A percentile compares a stretch with the other conserved stretches of the same genome.
phyloP scores from a whole-genome alignment of 2,329 filamentous ascomycete genomes.

The Aspergillus novoparasiticus region DNA sequence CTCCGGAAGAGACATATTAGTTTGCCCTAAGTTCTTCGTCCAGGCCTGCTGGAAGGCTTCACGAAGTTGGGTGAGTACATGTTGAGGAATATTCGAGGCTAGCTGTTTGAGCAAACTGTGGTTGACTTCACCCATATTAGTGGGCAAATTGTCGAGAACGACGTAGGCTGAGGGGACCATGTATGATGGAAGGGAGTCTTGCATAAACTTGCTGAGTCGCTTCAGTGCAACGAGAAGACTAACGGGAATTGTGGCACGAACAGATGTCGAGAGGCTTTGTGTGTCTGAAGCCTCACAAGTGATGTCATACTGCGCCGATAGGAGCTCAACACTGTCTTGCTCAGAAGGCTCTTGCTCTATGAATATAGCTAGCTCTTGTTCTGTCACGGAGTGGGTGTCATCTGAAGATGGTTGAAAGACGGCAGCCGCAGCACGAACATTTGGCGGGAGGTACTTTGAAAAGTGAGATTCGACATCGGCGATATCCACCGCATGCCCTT shows the following conservation, averaged over 20 bases:
- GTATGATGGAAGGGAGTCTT: conserved; percentile 48
- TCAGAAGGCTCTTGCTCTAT: conserved; percentile 33
- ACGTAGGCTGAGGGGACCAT: conserved; percentile 49
- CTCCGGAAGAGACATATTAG: conserved; percentile 39
- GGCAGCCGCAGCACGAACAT: conserved; percentile 31
- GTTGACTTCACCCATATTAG: conserved; percentile 29
- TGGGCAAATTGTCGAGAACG: conserved; percentile 42
- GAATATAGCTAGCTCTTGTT: conserved; percentile 32
- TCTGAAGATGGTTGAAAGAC: conserved; percentile 22
- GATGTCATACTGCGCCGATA: conserved; percentile 28
- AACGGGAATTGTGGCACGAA: conserved; percentile 30
- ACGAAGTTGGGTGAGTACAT: conserved; percentile 18
- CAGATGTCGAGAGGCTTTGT: conserved; percentile 13
- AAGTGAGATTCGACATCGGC: conserved; percentile 45
- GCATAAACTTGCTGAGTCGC: conserved; percentile 47
- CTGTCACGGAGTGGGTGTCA: conserved; percentile 18
- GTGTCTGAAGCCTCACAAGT: conserved; percentile 14
- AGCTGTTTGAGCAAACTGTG: conserved; percentile 34
- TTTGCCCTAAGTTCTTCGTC: conserved; percentile 31
- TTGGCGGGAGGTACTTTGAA: conserved; percentile 35
- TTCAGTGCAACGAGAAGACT: conserved; percentile 40
- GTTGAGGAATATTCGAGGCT: conserved; percentile 30
- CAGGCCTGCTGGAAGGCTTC: conserved; percentile 34
- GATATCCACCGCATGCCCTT: conserved; percentile 45
- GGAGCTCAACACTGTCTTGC: conserved; percentile 30